Evolutionary conservation across 345 rosid genomes (phyloP), one percentile per base, ranked within the genome.

Genomic region (Citrus inodora): DNA sequence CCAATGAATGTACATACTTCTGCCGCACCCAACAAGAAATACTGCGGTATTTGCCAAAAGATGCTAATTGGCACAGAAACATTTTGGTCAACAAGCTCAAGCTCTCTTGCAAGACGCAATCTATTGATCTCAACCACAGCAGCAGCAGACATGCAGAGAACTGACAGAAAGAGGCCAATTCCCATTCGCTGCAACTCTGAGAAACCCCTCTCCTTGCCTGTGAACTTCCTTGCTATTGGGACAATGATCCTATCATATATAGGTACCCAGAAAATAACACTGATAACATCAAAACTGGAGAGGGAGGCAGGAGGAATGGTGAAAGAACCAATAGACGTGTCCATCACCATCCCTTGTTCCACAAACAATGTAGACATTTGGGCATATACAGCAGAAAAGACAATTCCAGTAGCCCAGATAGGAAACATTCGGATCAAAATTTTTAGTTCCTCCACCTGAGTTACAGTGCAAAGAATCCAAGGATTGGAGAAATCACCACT

Each of bases 31-130:
- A 94, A 67, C 78, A 96, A 78, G 87, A 90, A 91, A 71, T 88
- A 96, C n/a, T 94, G 99, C 1, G 99, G 99, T 19, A 90, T 85
- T 76, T 96, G 99, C 99, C 98, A 96, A 4, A 94, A 81, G 51
- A 96, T 92, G 19, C 90, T 89, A 22, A 95, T 80, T 3, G 99
- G 99, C 35, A 93, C 94, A 0, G 94, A 81, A 1, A 77, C 89
- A 60, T 77, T 86, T 17, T 84, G 4, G 56, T 90, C 91, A 2
- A 82, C 86, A 78, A 95, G 66, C 30, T 93, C 98, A 0, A 90
- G 95, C 64, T 96, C 99, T n/a, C 78, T 79, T 1, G 94, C 98
- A 14, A 96, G 77, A 67, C 74, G 87, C 70, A 94, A 83, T 59
- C 99, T 86, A 66, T 80, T 81, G 58, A 90, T 90, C 87, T 94